Base-by-base conservation (phyloP, 495 filamentous ascomycete genomes). In the Hypomontagnella monticulosa region DNA sequence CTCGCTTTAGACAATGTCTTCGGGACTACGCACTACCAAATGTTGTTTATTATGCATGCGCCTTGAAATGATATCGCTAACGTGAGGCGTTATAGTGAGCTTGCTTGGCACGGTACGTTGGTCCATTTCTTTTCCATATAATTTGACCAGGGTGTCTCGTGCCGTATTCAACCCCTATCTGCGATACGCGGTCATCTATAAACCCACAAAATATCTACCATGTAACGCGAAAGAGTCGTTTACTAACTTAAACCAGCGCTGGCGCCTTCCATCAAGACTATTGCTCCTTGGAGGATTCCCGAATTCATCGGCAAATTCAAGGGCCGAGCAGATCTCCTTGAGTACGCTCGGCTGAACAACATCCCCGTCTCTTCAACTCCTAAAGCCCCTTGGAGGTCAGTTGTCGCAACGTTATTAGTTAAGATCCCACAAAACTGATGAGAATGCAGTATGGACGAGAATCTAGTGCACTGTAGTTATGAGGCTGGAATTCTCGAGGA, bases 381-480 rank as follows among this genome's bases (percentile, higher is more conserved):
- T 61, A 97, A 96, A 84, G 83, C 87, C 78, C 92, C 93, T 47
- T 97, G 89, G 88, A 85, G 56, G 54, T 57, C 7, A 48, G 41
- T 57, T 32, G 1, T 7, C 36, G 5, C 2, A 11, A 15, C 9
- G 16, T 6, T 18, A 6, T 6, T 36, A 12, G 8, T 9, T 12
- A 19, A 16, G 7, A 4, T 23, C 20, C n/a, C 11, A 16, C 5
- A 3, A 9, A 19, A 15, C 44, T 58, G 4, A 58, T 9, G 23
- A 4, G 38, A 4, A 18, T 23, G 0, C 33, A 49, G 80, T 67
- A 91, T 90, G 87, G 93, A 96, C 65, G 91, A 92, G 78, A 97
- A 97, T 81, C 80, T 95, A 60, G 92, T 92, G 18, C 93, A 97
- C 78, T 97, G 92, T 85, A 86, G 81, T 46, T 97, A 96, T 74